Evolutionary conservation across 1,139 yeast species (phyloP), one percentile per base, ranked within the genome.

Genomic region (Kodamaea derodonti): DNA sequence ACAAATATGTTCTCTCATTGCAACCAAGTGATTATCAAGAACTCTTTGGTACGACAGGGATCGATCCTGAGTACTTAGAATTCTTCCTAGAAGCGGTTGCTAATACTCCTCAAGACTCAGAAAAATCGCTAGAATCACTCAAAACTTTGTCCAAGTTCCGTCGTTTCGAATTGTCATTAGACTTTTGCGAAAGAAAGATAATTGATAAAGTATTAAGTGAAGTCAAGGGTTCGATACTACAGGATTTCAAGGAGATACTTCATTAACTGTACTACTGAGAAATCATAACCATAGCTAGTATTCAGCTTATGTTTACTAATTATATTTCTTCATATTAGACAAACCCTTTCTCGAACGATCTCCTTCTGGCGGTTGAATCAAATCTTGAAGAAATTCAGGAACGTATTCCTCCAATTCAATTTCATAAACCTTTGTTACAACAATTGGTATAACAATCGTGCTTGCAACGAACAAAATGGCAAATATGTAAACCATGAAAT

Each of bases 51-150:
- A 41, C 52, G 2, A 67, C 73, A 3, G 86, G 86, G 1, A 56
- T 83, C 1, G 90, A 83, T 38, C 55, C 75, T 0, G 78, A 74
- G 13, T 69, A 76, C 37, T 54, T 82, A 12, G 70, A 69, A 18
- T 75, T 78, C 43, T 65, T 68, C 33, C 41, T 80, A 10, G 77
- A 75, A 32, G 73, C 83, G 0, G 62, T 69, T 2, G 48, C 48
- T 0, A 7, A 11, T n/a, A 15, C 26, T 20, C 33, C 43, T 4
- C 15, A 37, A 1, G 45, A 56, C 3, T 41, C 43, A 3, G 36
- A 45, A 14, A 39, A 40, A 14, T 39, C 57, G 1, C 35, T 54
- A 6, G 32, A 40, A 6, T 41, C 51, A 7, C 43, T 63, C 14
- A 31, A 34, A 17, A 35, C 43, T 2, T 46, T 65, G 14, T 46